Evolutionary conservation across 2,329 filamentous ascomycete genomes (phyloP).

Genomic region (Colletotrichum sp.): DNA sequence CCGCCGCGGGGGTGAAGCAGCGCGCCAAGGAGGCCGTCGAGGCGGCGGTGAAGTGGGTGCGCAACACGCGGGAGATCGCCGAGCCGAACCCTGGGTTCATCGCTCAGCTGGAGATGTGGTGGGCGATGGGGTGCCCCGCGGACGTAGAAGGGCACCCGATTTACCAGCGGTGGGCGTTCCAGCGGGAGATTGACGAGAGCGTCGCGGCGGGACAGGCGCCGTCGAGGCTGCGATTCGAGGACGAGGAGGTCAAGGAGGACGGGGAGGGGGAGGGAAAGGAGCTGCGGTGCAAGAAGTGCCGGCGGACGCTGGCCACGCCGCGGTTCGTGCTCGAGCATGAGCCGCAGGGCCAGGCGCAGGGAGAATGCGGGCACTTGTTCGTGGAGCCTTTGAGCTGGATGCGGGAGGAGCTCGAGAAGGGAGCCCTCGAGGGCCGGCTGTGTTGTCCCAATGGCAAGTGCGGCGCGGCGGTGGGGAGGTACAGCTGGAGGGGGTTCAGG

Average conservation of each 20-base stretch:
- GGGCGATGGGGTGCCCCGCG: slow-evolving; percentile 81
- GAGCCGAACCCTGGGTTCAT: slow-evolving; percentile 94
- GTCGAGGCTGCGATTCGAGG: slow-evolving; percentile 82
- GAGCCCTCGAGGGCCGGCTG: slow-evolving; percentile 82
- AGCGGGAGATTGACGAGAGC: slow-evolving; percentile 58
- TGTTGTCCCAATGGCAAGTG: slow-evolving; percentile 83
- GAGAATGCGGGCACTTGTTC: slow-evolving; percentile 82
- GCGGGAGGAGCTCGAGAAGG: slow-evolving; percentile 80
- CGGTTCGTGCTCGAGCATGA: slow-evolving; percentile 72
- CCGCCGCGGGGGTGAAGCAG: slow-evolving; percentile 29
- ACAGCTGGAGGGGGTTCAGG: slow-evolving; percentile 94
- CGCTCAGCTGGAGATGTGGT: slow-evolving; percentile 85
- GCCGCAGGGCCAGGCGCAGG: slow-evolving; percentile 21
- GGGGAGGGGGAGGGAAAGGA: slow-evolving; percentile 48
- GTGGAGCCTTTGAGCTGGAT: slow-evolving; percentile 96
- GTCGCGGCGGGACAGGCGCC: slow-evolving; percentile 81
- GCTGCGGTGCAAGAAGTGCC: slow-evolving; percentile 90
- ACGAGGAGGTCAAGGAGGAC: slow-evolving; percentile 57
- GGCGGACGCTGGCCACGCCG: slow-evolving; percentile 63
- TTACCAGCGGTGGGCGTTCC: slow-evolving; percentile 77
- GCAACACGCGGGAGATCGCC: slow-evolving; percentile 74
- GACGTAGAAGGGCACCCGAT: slow-evolving; percentile 68
- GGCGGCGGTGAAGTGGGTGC: slow-evolving; percentile 72
- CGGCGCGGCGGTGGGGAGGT: slow-evolving; percentile 84
- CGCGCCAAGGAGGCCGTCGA: slow-evolving; percentile 53